phyloP scores from a whole-genome alignment of 2,329 filamentous ascomycete genomes.

The Fusarium sp. region DNA sequence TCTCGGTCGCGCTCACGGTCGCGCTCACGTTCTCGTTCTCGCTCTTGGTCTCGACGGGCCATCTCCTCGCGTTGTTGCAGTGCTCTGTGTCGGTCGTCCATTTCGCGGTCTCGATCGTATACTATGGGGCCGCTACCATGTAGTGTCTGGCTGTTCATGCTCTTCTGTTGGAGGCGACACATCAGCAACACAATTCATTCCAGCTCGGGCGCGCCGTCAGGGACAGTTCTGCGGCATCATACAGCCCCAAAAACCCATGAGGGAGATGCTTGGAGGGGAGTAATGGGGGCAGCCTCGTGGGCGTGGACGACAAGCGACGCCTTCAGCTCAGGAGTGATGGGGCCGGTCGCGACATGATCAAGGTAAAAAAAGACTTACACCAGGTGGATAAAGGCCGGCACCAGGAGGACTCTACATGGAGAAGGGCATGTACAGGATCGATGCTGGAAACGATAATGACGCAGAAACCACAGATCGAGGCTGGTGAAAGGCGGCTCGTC shows the following conservation, averaged over 20 bases:
- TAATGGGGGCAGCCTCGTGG: slow-evolving; percentile 1
- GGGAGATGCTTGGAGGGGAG: not conserved
- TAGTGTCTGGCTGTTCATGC: slow-evolving; percentile 65
- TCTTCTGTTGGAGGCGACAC: slow-evolving; percentile 39
- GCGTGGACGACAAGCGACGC: slow-evolving; percentile 29
- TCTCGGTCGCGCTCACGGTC: slow-evolving; percentile 70
- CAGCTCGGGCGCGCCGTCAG: slow-evolving; percentile 4
- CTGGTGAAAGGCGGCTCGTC: slow-evolving; percentile 38
- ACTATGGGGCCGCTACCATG: slow-evolving; percentile 58
- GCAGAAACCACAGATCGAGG: slow-evolving; percentile 33
- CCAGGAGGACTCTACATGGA: slow-evolving; percentile 56
- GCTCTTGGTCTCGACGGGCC: slow-evolving; percentile 61
- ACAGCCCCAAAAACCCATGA: not conserved
- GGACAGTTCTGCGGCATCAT: not conserved
- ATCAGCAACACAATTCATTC: slow-evolving; percentile 31
- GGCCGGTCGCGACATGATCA: slow-evolving; percentile 47
- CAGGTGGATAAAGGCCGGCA: slow-evolving; percentile 53
- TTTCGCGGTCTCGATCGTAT: slow-evolving; percentile 66
- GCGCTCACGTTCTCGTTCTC: slow-evolving; percentile 72
- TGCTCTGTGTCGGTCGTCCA: slow-evolving; percentile 65
- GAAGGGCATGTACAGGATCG: slow-evolving; percentile 42
- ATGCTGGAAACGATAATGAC: slow-evolving; percentile 32
- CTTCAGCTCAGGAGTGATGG: slow-evolving; percentile 46
- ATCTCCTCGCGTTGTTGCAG: slow-evolving; percentile 66
- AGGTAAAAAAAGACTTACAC: slow-evolving; percentile 52